Evolutionary conservation across 306 rosid genomes (phyloP), one percentile per base, ranked within the genome.

Genomic region (Luffa acutangula): DNA sequence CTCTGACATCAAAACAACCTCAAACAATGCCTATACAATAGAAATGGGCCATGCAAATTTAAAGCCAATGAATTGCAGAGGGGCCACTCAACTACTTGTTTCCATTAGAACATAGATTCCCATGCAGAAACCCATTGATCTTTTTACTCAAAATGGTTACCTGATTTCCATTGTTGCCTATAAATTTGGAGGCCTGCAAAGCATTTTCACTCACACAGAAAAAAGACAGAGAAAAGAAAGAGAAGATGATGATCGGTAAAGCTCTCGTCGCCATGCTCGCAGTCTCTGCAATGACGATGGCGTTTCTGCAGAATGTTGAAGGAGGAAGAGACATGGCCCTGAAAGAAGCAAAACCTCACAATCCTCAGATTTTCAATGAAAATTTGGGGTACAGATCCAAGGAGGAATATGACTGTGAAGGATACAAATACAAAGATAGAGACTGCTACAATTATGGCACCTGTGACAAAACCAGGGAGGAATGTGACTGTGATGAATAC

Each of bases 21-120:
- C 52, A 43, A 70, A 70, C 18, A 18, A 20, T 67, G 21, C 34
- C 51, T 7, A 4, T 62, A 66, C n/a, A 66, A 18, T 6, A 39
- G 54, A 43, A 41, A 67, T 4, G 53, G 18, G 36, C 75, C 75
- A 70, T 10, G 4, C 10, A 71, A 71, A 71, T 46, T 71, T 46
- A 71, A 25, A 46, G 4, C 17, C 39, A 21, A 70, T 70, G 33
- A 70, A 20, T 43, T 20, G 36, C 5, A 70, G 4, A 3, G 9
- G 37, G 56, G 7, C 76, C 76, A 71, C 76, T 71, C 76, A 71
- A 20, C 76, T 21, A 71, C 57, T 45, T 46, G 39, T 71, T 71
- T 21, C 76, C 36, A 71, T 46, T 46, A 20, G 76, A 71, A 71
- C 57, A 21, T 46, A 71, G 36, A 71, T 45, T 71, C 76, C 76